Evolutionary conservation across 495 filamentous ascomycete genomes (phyloP).

Genomic region (Podospora pseudopauciseta): DNA sequence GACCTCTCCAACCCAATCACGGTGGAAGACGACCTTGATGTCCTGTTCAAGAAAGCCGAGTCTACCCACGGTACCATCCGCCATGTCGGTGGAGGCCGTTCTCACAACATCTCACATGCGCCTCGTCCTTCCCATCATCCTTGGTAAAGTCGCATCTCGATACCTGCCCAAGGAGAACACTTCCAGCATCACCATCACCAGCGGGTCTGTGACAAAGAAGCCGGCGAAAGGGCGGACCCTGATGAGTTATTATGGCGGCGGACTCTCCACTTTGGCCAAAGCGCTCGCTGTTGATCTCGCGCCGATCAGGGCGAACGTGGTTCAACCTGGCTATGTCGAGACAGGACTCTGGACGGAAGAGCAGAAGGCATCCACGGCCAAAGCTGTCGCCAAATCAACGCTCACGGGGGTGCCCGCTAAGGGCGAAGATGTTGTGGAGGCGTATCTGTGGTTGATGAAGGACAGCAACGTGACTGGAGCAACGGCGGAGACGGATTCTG

Average conservation of each 20-base stretch:
- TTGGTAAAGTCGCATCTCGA: slow-evolving; percentile 49
- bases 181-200: slow-evolving; percentile 55
- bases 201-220: slow-evolving; percentile 44
- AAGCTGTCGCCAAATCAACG: slow-evolving; percentile 21
- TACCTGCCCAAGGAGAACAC: slow-evolving; percentile 40
- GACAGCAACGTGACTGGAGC: slow-evolving; percentile 38
- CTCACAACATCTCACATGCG: slow-evolving; percentile 45
- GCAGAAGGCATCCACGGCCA: slow-evolving; percentile 32
- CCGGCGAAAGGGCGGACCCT: slow-evolving; percentile 49
- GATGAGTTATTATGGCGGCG: slow-evolving; percentile 37
- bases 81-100: slow-evolving; percentile 51
- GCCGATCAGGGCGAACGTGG: slow-evolving; percentile 59
- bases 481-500: slow-evolving; percentile 20
- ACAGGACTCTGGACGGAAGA: slow-evolving; percentile 42
- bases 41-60: slow-evolving; percentile 41
- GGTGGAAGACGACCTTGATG: slow-evolving; percentile 43
- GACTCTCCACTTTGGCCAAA: slow-evolving; percentile 41
- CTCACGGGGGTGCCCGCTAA: slow-evolving; percentile 47
- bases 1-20: slow-evolving; percentile 48
- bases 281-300: slow-evolving; percentile 55
- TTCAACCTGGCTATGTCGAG: slow-evolving; percentile 52
- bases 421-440: slow-evolving; percentile 59
- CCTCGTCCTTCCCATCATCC: slow-evolving; percentile 47
- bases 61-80: slow-evolving; percentile 41
- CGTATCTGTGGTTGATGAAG: slow-evolving; percentile 62